These are phyloP conservation scores for Ascochyta clinopodiicola DNA, from an alignment of 2,329 filamentous ascomycete genomes.

Conservation along the genomic window DNA sequence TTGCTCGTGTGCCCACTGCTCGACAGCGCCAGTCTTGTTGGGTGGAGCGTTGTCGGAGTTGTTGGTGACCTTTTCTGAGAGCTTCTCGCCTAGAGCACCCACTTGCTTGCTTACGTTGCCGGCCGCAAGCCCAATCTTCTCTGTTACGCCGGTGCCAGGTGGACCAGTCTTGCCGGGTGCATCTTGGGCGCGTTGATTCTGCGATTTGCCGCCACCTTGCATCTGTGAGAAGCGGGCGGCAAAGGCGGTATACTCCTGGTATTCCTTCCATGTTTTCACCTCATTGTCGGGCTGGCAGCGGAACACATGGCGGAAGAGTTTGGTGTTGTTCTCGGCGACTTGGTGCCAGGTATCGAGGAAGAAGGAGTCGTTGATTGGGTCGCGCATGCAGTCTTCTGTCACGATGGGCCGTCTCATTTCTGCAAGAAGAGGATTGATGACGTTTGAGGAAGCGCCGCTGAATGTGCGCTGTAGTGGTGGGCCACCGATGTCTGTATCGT, in stretches of 20 bases:
- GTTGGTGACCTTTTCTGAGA: slow-evolving; percentile 38
- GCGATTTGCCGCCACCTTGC: slow-evolving; percentile 62
- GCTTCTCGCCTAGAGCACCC: slow-evolving; percentile 37
- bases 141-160: slow-evolving; percentile 49
- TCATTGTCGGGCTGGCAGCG: slow-evolving; percentile 96
- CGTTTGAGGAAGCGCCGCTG: slow-evolving; percentile 54
- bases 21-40: slow-evolving; percentile 37
- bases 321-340: slow-evolving; percentile 92
- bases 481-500: slow-evolving; percentile 84
- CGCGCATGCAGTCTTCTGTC: slow-evolving; percentile 90
- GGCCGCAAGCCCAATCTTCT: slow-evolving; percentile 31
- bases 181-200: slow-evolving; percentile 57
- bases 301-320: slow-evolving; percentile 91
- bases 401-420: slow-evolving; percentile 78
- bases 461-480: slow-evolving; percentile 67
- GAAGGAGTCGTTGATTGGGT: slow-evolving; percentile 83
- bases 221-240: slow-evolving; percentile 75
- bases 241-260: slow-evolving; percentile 83
- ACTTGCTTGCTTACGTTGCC: slow-evolving; percentile 34
- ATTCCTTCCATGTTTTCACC: slow-evolving; percentile 91
- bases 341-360: slow-evolving; percentile 87
- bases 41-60: slow-evolving; percentile 24
- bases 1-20: slow-evolving; percentile 50
- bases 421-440: slow-evolving; percentile 59
- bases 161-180: slow-evolving; percentile 58